phyloP scores from a whole-genome alignment of 305 asterid genomes.

The Ajuga reptans region DNA sequence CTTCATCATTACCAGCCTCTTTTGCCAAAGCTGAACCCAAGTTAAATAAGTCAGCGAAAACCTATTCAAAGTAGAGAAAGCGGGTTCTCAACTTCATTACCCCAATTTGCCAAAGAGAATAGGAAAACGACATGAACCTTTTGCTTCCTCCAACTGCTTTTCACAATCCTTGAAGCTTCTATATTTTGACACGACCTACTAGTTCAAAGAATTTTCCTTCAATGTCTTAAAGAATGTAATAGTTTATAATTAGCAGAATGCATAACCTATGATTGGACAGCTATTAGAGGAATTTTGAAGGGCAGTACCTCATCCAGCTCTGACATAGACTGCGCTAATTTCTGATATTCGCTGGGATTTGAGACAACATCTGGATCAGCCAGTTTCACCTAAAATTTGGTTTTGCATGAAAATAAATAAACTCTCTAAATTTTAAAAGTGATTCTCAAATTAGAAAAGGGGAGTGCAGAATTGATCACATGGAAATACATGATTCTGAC shows the following conservation, averaged over 20 bases:
- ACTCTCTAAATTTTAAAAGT: background rate
- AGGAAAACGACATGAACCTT: conserved; percentile 41
- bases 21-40: conserved; percentile 53
- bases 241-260: background rate
- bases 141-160: conserved; percentile 80
- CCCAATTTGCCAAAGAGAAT: conserved; percentile 11
- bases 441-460: background rate
- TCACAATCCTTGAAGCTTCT: conserved; percentile 68
- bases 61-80: background rate
- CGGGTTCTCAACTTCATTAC: background rate
- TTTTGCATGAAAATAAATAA: conserved; percentile 11
- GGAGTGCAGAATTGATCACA: conserved; percentile 2
- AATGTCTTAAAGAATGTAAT: conserved; percentile 11
- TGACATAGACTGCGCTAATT: conserved; percentile 76
- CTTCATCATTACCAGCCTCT: conserved; percentile 73
- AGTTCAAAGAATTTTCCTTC: conserved; percentile 25
- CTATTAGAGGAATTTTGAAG: conserved; percentile 15
- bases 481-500: background rate
- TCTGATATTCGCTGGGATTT: conserved; percentile 86
- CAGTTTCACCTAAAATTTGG: conserved; percentile 54
- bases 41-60: conserved; percentile 5
- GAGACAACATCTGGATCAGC: conserved; percentile 90
- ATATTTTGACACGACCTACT: conserved; percentile 66
- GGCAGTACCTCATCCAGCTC: conserved; percentile 83
- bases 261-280: background rate